phyloP scores from a whole-genome alignment of 163 green algal species.

The Chloromonas sp. region DNA sequence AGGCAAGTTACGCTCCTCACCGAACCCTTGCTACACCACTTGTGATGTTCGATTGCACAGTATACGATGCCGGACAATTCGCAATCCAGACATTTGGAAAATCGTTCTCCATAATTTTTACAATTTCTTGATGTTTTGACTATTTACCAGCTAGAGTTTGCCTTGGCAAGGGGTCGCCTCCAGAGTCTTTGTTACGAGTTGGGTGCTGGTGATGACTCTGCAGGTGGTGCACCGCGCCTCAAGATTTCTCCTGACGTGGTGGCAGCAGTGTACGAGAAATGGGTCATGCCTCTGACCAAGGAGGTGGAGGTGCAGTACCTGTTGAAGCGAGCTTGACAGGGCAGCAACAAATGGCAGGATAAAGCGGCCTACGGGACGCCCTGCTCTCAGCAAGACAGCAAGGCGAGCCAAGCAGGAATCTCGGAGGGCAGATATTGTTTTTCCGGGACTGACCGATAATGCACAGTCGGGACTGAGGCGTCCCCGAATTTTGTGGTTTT shows the following conservation, averaged over 20 bases:
- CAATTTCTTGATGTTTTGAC: too few species aligned
- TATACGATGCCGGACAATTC: too few species aligned
- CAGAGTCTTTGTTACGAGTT: too few species aligned
- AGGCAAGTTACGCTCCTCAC: too few species aligned
- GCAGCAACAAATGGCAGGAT: background rate
- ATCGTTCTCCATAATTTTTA: too few species aligned
- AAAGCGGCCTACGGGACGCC: background rate
- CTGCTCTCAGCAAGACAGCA: background rate
- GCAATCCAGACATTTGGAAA: too few species aligned
- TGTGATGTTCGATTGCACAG: too few species aligned
- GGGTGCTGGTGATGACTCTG: too few species aligned
- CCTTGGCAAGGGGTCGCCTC: too few species aligned
- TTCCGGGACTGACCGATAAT: background rate
- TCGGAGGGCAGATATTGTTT: background rate
- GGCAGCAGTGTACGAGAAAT: slow-evolving; percentile 80
- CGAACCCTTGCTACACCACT: too few species aligned
- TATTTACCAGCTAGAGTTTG: too few species aligned
- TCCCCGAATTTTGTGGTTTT: too few species aligned
- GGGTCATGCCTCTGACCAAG: slow-evolving; percentile 98
- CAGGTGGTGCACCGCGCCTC: slow-evolving; percentile 8
- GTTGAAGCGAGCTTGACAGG: slow-evolving; percentile 46
- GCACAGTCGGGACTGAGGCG: background rate
- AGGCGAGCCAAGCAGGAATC: background rate
- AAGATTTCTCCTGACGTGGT: slow-evolving; percentile 81
- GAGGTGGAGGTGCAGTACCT: slow-evolving; percentile 91